Base-by-base conservation (phyloP, 306 rosid genomes). In the Vigna unguiculata region DNA sequence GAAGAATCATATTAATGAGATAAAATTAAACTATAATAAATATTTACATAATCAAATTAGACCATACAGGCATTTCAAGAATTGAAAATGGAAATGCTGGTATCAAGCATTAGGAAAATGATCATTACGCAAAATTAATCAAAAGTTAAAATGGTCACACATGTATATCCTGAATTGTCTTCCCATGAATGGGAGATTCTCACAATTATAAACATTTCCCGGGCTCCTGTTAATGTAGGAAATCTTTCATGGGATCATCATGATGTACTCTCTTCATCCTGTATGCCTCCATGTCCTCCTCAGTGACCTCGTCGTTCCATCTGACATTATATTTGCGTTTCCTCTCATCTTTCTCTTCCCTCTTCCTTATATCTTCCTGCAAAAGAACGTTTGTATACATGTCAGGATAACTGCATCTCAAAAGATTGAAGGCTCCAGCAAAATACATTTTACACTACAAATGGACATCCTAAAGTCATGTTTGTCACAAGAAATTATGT, bases 341-440 rank as follows among this genome's bases (percentile, higher is more conserved):
- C 74, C 80, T 65, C 80, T 77, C 81, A 55, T 77, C 81, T 67
- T 67, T 77, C 48, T 65, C 81, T 67, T 54, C 75, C 46, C 69
- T 77, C 60, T 68, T 77, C 46, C 81, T 77, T 67, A 54, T 25
- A 41, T 67, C 81, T 58, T 77, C 81, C 68, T 77, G 75, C 28
- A 30, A 41, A 77, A 66, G 19, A 49, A 6, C 34, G 36, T 28
- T 28, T 28, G 36, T 19, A 32, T 13, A 5, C 4, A 59, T 30
- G 54, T 47, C 22, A 7, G 24, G 19, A 47, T 61, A 59, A 58
- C 17, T 36, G 0, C 71, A 61, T 36, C 45, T 36, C 45, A 16
- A 43, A 22, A 24, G 41, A 72, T 59, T 74, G 38, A 32, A 51
- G 49, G 10, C 22, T 38, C 65, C 53, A 63, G 54, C 4, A 62